phyloP scores from a whole-genome alignment of 1,139 yeast genomes.

The Debaryomyces robertsiae region DNA sequence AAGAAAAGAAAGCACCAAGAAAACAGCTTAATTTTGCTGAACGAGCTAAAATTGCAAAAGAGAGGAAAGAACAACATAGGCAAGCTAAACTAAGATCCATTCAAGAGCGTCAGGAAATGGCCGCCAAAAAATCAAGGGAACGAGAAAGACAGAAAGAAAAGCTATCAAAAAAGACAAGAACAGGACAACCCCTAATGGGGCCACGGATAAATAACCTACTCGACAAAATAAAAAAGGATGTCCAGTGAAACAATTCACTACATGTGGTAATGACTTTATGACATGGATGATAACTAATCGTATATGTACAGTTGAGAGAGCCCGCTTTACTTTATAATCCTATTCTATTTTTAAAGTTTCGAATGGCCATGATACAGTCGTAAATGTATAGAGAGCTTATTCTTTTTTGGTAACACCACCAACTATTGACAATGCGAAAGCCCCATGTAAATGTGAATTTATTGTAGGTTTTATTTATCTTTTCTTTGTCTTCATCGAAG shows the following conservation, averaged over 20 bases:
- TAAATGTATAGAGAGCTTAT: constrained; percentile 56
- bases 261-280: constrained; percentile 1
- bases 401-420: constrained; percentile 56
- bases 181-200: constrained; percentile 91
- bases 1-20: constrained; percentile 8
- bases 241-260: constrained; percentile 11
- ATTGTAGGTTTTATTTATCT: constrained; percentile 30
- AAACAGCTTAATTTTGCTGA: constrained; percentile 44
- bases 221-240: constrained; percentile 69
- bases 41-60: constrained; percentile 47
- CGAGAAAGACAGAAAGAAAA: constrained; percentile 51
- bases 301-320: constrained; percentile 8
- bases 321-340: constrained; percentile 8
- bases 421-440: constrained; percentile 37
- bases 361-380: constrained; percentile 46
- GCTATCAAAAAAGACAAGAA: constrained; percentile 59
- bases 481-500: constrained; percentile 61
- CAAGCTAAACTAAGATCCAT: constrained; percentile 31
- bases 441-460: constrained; percentile 46
- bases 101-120: constrained; percentile 24
- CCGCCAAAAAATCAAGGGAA: constrained; percentile 27
- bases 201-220: constrained; percentile 79
- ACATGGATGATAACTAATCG: constrained; percentile 2
- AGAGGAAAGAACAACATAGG: constrained; percentile 44
- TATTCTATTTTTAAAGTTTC: constrained; percentile 17